Conservation (phyloP, 768 basidiomycete genomes). For the Chalciporus sphaerocephalus region DNA sequence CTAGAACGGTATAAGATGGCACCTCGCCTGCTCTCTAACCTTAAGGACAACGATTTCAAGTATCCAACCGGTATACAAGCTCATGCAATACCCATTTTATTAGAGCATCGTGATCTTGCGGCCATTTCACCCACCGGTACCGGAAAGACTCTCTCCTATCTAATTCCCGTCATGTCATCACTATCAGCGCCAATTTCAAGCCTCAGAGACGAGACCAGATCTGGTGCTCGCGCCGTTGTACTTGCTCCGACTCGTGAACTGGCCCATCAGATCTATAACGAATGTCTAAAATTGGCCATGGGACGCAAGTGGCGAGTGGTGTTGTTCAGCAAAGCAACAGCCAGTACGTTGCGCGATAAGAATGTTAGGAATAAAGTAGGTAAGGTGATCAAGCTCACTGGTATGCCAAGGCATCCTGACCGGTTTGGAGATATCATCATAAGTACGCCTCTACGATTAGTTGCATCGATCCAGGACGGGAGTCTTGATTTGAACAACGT, state of each 20-base stretch:
- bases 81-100: slow-evolving; percentile 71
- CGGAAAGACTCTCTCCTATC: slow-evolving; percentile 92
- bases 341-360: slow-evolving; percentile 73
- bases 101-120: slow-evolving; percentile 83
- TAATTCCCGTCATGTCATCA: slow-evolving; percentile 72
- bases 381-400: slow-evolving; percentile 33
- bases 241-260: slow-evolving; percentile 92
- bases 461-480: slow-evolving; percentile 70
- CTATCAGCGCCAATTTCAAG: slow-evolving; percentile 53
- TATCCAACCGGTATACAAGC: slow-evolving; percentile 80
- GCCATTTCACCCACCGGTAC: slow-evolving; percentile 97
- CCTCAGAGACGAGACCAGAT: slow-evolving; percentile 40
- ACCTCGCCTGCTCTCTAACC: slow-evolving; percentile 59
- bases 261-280: slow-evolving; percentile 93
- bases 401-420: background rate
- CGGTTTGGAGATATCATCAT: slow-evolving; percentile 74
- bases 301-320: slow-evolving; percentile 81
- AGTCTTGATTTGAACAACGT: slow-evolving; percentile 70
- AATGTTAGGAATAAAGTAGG: slow-evolving; percentile 72
- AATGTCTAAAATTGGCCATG: slow-evolving; percentile 75
- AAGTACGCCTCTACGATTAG: slow-evolving; percentile 86
- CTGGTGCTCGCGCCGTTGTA: slow-evolving; percentile 72
- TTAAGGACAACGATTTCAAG: slow-evolving; percentile 54
- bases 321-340: slow-evolving; percentile 86
- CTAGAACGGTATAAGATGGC: slow-evolving; percentile 54